These are phyloP conservation scores for Dactylellina cionopaga DNA, from an alignment of 2,329 filamentous ascomycete species.

Conservation along the genomic window DNA sequence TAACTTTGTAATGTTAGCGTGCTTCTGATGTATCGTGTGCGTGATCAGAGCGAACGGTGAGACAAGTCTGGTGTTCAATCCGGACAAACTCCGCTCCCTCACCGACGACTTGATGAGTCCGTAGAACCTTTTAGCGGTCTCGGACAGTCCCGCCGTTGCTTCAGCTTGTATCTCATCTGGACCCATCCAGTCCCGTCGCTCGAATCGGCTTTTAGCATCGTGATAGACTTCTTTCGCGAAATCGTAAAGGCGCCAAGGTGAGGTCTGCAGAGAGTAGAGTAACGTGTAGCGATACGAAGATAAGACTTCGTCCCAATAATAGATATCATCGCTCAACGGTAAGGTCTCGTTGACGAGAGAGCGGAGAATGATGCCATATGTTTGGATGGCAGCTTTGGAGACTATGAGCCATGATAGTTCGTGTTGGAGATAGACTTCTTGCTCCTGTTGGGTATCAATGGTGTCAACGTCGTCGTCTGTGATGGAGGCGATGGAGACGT, in stretches of 20 bases:
- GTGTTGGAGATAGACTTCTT: conserved; percentile 69
- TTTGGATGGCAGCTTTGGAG: conserved; percentile 90
- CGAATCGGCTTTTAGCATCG: conserved; percentile 63
- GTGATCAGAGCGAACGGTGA: conserved; percentile 81
- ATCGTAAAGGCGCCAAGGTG: conserved; percentile 77
- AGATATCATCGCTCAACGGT: conserved; percentile 83
- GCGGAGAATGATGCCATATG: conserved; percentile 81
- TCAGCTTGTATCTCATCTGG: conserved; percentile 26
- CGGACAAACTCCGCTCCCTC: conserved; percentile 74
- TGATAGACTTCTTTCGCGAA: conserved; percentile 76
- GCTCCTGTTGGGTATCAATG: conserved; percentile 57
- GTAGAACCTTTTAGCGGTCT: conserved; percentile 73
- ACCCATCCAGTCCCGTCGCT: conserved; percentile 29
- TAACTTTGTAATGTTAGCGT: conserved; percentile 75
- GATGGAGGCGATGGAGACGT: conserved; percentile 64
- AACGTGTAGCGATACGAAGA: conserved; percentile 80
- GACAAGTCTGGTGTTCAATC: conserved; percentile 76
- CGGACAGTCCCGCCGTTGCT: conserved; percentile 40
- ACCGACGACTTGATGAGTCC: conserved; percentile 79
- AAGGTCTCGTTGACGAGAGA: conserved; percentile 83
- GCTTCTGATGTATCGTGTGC: conserved; percentile 78
- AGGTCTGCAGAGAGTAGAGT: conserved; percentile 86
- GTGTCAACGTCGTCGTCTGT: conserved; percentile 58
- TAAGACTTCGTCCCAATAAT: conserved; percentile 94
- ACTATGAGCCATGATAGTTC: conserved; percentile 91